Evolutionary conservation across 371 early-diverging fungal species (phyloP).

Genomic region (Amoeboaphelidium protococcarum): DNA sequence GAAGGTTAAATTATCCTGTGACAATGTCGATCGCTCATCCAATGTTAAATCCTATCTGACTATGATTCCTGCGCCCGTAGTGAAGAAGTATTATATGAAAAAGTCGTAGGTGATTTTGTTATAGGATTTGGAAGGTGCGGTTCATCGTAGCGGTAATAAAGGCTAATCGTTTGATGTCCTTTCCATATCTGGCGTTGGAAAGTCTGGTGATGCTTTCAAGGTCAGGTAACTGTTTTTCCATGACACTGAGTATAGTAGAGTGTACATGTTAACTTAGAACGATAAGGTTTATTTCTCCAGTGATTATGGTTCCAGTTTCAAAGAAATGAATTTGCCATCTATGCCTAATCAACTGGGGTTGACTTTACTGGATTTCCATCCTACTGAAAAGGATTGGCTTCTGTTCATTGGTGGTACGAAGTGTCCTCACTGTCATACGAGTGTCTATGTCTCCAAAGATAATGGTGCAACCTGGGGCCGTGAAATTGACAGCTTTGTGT

Average conservation of each 20-base stretch:
- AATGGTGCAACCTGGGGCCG: neutral
- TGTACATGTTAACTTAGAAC: neutral
- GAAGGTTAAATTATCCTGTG: neutral
- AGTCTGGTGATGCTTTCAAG: slow-evolving; percentile 12
- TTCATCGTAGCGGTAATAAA: neutral
- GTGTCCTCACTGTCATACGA: neutral
- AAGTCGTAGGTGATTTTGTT: slow-evolving; percentile 1
- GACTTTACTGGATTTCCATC: neutral
- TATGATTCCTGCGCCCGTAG: slow-evolving; percentile 10
- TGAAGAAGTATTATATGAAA: slow-evolving; percentile 20
- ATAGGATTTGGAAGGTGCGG: neutral
- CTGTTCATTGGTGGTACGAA: neutral
- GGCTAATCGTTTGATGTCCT: neutral
- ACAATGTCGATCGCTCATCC: neutral
- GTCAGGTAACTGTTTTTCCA: slow-evolving; percentile 35
- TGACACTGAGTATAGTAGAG: neutral
- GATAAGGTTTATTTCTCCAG: neutral
- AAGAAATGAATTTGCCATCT: neutral
- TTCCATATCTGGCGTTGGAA: neutral
- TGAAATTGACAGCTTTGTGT: neutral
- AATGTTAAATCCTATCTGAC: too few species aligned
- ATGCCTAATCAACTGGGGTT: neutral
- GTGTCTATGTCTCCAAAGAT: neutral
- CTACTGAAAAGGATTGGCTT: neutral
- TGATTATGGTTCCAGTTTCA: neutral